Percentiles rank a stretch among this genome's conserved stretches.
Evolutionary conservation across 306 rosid genomes (phyloP).

Genomic region (barrel medic (Medicago truncatula)): MtrunA17r5.0-ANR NC_053044.1:44490501-44491000

Average conservation of each 20-base stretch:
- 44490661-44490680: neutral
- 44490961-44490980: constrained; percentile 92
- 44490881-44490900: constrained; percentile 15
- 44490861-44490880: neutral
- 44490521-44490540: constrained; percentile 64
- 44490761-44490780: neutral
- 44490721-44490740: neutral
- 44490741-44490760: neutral
- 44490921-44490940: constrained; percentile 6
- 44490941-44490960: constrained; percentile 18
- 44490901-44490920: constrained; percentile 11
- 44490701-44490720: neutral
- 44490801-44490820: neutral
- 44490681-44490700: neutral
- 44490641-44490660: neutral
- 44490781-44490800: neutral
- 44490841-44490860: neutral
- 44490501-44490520: constrained; percentile 63
- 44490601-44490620: constrained; percentile 67
- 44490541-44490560: constrained; percentile 61
- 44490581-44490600: constrained; percentile 75
- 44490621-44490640: constrained; percentile 29
- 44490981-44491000: constrained; percentile 98
- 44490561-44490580: constrained; percentile 65
- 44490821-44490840: neutral